These are phyloP conservation scores for Didymella pomorum DNA, from an alignment of 2,329 filamentous ascomycete species.

Conservation along the genomic window DNA sequence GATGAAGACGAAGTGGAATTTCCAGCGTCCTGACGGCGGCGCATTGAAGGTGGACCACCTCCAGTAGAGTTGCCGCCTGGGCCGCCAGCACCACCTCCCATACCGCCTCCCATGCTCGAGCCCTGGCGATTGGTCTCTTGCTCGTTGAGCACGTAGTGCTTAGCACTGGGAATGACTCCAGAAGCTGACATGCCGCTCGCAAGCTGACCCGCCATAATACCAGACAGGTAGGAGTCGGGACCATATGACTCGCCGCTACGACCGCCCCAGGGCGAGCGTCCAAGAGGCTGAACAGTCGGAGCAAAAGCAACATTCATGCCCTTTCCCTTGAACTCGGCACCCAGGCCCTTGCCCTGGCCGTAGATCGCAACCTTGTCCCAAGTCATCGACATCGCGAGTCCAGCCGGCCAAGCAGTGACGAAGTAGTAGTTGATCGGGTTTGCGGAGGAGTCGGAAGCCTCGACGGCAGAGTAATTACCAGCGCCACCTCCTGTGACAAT, in stretches of 20 bases:
- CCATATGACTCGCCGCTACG: slow-evolving; percentile 34
- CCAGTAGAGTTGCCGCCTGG: slow-evolving; percentile 5
- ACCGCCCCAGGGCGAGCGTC: slow-evolving; percentile 34
- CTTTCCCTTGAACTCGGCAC: slow-evolving; percentile 33
- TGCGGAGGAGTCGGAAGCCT: slow-evolving; percentile 16
- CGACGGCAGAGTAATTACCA: slow-evolving; percentile 17
- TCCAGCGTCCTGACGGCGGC: slow-evolving; percentile 61
- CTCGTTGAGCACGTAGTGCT: slow-evolving; percentile 38
- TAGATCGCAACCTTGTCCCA: slow-evolving; percentile 32
- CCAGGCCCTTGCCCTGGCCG: slow-evolving; percentile 21
- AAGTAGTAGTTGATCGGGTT: slow-evolving; percentile 24
- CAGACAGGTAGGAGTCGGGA: slow-evolving; percentile 31
- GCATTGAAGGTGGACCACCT: slow-evolving; percentile 8
- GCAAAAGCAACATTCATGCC: slow-evolving; percentile 35
- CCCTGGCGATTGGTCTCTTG: slow-evolving; percentile 19
- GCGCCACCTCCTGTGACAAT: slow-evolving; percentile 34
- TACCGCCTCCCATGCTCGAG: slow-evolving; percentile 8
- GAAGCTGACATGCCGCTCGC: slow-evolving; percentile 20
- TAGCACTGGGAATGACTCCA: slow-evolving; percentile 60
- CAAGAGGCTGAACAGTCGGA: slow-evolving; percentile 37
- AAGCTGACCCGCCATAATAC: slow-evolving; percentile 20
- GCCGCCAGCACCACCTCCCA: slow-evolving; percentile 3
- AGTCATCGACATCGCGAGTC: slow-evolving; percentile 35
- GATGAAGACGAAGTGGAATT: slow-evolving; percentile 38
- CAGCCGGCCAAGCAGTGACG: slow-evolving; percentile 41